phyloP scores from a whole-genome alignment of 1,139 yeast genomes.

The Pichia sp. region DNA sequence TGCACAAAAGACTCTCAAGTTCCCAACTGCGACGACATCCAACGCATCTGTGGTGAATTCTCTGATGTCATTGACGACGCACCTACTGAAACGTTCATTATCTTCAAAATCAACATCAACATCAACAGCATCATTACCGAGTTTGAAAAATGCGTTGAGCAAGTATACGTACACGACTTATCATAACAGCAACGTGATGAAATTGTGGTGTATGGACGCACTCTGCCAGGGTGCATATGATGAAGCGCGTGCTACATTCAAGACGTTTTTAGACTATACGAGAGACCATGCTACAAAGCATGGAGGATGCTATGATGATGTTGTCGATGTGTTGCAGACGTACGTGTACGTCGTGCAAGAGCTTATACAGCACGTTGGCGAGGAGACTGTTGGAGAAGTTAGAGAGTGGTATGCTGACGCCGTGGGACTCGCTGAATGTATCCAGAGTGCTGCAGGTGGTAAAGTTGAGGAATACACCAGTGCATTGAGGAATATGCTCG shows the following conservation, averaged over 20 bases:
- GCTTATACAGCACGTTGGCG: constrained; percentile 14
- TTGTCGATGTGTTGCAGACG: constrained; percentile 26
- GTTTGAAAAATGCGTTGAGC: too few species aligned
- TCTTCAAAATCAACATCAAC: too few species aligned
- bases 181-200: constrained; percentile 39
- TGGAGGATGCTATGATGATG: constrained; percentile 28
- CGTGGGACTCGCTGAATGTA: constrained; percentile 15
- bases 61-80: constrained; percentile 28
- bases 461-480: constrained; percentile 3
- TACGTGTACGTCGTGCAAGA: constrained; percentile 20
- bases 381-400: constrained; percentile 35
- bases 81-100: too few species aligned
- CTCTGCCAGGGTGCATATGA: constrained; percentile 12
- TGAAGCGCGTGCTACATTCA: constrained; percentile 36
- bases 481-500: constrained; percentile 11
- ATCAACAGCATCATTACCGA: too few species aligned
- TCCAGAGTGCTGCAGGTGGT: constrained; percentile 13
- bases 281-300: constrained; percentile 32
- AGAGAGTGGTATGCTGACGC: constrained; percentile 14
- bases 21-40: constrained; percentile 39
- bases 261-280: constrained; percentile 34
- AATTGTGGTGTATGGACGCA: constrained; percentile 29
- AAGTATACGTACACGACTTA: constrained; percentile 38
- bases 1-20: constrained; percentile 24
- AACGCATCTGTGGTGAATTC: constrained; percentile 28